These are phyloP conservation scores for Colletotrichum orbiculare DNA, from an alignment of 2,329 filamentous ascomycete species.

Conservation along the genomic window DNA sequence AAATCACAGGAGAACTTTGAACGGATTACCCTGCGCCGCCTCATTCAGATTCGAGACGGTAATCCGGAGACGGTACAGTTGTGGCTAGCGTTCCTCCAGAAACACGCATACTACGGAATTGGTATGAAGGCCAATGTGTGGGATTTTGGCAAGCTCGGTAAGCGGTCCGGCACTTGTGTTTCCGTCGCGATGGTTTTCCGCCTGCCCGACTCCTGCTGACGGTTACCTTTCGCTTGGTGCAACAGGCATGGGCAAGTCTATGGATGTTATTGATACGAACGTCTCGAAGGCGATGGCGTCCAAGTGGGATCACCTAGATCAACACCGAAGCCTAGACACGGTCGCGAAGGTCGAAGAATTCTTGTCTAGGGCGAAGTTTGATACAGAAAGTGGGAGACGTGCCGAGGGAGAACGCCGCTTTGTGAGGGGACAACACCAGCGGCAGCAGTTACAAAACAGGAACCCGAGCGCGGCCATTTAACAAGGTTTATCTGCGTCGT, in stretches of 20 bases:
- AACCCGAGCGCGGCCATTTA: too few species aligned
- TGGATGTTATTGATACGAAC: conserved; percentile 61
- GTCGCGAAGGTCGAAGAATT: conserved; percentile 68
- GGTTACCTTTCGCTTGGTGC: background rate
- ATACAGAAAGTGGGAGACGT: conserved; percentile 32
- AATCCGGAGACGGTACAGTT: conserved; percentile 88
- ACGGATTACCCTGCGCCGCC: conserved; percentile 82
- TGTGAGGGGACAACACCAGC: conserved; percentile 19
- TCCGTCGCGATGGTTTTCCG: background rate
- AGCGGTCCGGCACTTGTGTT: background rate
- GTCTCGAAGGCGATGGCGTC: conserved; percentile 55
- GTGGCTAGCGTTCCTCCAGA: conserved; percentile 92
- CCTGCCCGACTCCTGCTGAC: background rate
- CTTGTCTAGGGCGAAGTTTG: conserved; percentile 63
- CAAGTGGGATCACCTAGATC: conserved; percentile 67
- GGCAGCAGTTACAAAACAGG: background rate
- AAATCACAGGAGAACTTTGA: conserved; percentile 99
- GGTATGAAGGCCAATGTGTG: conserved; percentile 99
- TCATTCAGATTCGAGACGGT: conserved; percentile 94
- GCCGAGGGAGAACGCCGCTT: conserved; percentile 31
- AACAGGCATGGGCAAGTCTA: conserved; percentile 61
- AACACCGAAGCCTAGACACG: conserved; percentile 60
- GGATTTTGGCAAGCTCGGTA: conserved; percentile 80
- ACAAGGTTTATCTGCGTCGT: too few species aligned
- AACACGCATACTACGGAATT: conserved; percentile 94